Evolutionary conservation across 129 eudicot species (phyloP).

Genomic region (Centella asiatica): DNA sequence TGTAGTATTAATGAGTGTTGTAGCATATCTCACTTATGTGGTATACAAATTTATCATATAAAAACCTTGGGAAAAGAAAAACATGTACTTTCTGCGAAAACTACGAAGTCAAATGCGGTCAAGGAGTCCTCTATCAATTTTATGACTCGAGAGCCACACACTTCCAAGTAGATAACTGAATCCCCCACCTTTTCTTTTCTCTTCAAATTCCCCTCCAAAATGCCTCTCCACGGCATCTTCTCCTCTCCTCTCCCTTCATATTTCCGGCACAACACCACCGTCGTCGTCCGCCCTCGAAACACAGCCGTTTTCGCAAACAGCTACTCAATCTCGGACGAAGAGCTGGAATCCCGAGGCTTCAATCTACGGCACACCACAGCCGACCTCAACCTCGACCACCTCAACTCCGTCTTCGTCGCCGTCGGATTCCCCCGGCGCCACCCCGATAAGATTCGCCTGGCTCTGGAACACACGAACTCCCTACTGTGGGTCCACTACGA

Average conservation of each 20-base stretch:
- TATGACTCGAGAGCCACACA: too few species aligned
- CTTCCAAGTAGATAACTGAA: neutral
- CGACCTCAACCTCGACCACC: constrained; percentile 66
- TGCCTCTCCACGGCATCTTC: constrained; percentile 46
- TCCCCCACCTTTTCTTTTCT: neutral
- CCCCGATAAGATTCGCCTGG: constrained; percentile 66
- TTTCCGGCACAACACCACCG: constrained; percentile 14
- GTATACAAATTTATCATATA: too few species aligned
- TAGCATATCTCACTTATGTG: too few species aligned
- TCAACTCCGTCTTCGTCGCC: constrained; percentile 76
- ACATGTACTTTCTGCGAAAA: too few species aligned
- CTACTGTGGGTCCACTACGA: constrained; percentile 76
- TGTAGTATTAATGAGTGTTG: too few species aligned
- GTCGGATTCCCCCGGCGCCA: constrained; percentile 92
- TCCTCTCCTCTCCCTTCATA: constrained; percentile 36
- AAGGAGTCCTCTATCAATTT: too few species aligned
- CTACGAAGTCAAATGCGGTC: too few species aligned
- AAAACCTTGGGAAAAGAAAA: too few species aligned
- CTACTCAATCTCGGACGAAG: constrained; percentile 54
- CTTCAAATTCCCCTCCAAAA: neutral
- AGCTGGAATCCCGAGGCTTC: constrained; percentile 67
- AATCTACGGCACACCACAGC: constrained; percentile 45
- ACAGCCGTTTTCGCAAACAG: constrained; percentile 18
- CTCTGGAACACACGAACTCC: constrained; percentile 71
- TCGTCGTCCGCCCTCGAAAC: constrained; percentile 17